A percentile compares a stretch with the other conserved stretches of the same genome.
Evolutionary conservation across 2,329 filamentous ascomycete genomes (phyloP).

Genomic region (Aspergillus sp.): DNA sequence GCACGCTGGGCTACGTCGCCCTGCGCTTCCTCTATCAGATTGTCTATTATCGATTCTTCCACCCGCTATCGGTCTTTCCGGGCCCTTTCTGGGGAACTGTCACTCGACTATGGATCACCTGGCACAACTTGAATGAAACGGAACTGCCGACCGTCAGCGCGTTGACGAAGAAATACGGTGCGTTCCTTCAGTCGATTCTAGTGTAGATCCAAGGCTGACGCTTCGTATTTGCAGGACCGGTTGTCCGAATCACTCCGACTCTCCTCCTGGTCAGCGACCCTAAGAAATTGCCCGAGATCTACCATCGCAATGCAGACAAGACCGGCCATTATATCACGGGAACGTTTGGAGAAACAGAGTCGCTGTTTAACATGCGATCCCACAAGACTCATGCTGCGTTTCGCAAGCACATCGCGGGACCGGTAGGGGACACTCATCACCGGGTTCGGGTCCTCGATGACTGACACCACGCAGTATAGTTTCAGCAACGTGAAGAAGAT

Average conservation of each 20-base stretch:
- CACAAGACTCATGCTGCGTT: slow-evolving; percentile 52
- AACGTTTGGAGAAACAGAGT: slow-evolving; percentile 56
- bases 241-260: slow-evolving; percentile 55
- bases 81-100: slow-evolving; percentile 57
- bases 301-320: slow-evolving; percentile 57
- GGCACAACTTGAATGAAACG: slow-evolving; percentile 50
- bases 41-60: slow-evolving; percentile 49
- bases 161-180: slow-evolving; percentile 52
- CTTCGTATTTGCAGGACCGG: slow-evolving; percentile 41
- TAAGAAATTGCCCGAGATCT: slow-evolving; percentile 56
- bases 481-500: slow-evolving; percentile 60
- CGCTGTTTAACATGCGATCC: slow-evolving; percentile 59
- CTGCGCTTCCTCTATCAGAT: slow-evolving; percentile 35
- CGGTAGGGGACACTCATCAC: slow-evolving; percentile 28
- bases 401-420: slow-evolving; percentile 55
- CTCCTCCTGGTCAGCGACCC: slow-evolving; percentile 55
- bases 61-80: slow-evolving; percentile 53
- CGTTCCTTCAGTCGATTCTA: not conserved
- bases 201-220: not conserved
- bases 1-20: slow-evolving; percentile 23
- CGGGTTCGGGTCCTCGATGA: not conserved
- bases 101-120: slow-evolving; percentile 56
- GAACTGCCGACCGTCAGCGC: slow-evolving; percentile 45
- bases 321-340: slow-evolving; percentile 60
- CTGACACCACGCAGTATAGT: slow-evolving; percentile 42